Evolutionary conservation across 495 filamentous ascomycete genomes (phyloP), one percentile per base, ranked within the genome.

Genomic region (Trypethelium eluteriae): DNA sequence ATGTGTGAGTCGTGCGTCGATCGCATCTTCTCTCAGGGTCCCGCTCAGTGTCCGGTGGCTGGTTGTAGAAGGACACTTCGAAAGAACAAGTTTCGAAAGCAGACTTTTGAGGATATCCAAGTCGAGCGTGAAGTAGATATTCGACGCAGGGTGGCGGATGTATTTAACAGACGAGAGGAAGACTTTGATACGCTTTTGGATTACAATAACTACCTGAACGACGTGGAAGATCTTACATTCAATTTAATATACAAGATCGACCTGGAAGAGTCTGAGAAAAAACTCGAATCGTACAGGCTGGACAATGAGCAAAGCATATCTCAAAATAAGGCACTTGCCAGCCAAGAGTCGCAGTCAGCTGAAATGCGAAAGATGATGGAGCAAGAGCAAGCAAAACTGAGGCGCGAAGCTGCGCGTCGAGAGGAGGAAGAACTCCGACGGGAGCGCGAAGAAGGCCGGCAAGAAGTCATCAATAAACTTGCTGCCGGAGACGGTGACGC

Each of bases 71-170:
- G 87, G 69, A 97, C 93, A 0, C 80, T 98, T 5, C 90, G 94
- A 4, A 92, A 92, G 72, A 82, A 84, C 64, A 83, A 85, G 14
- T 99, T 98, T 79, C 86, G 91, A 35, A 82, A 82, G 63, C 90
- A 93, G 74, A 97, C 91, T 39, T 98, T 99, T 75, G 88, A 86
- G 69, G 93, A 98, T 76, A 82, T 99, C 35, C 79, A 84, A 34
- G 88, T 98, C 3, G 95, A 99, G 81, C 84, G 93, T 67, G 94
- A 99, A 75, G 91, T 97, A 41, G 94, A 99, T 78, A 89, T 98
- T 62, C 84, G 94, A 62, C 83, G 86, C 63, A 81, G 89, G 61
- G 90, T 98, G 2, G 86, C 88, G 66, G 83, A 84, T 46, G 86
- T 93, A 39, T 92, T 97, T 77, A 97, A 98, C 79, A 85, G 88